Base-by-base conservation (phyloP, 2,329 filamentous ascomycete genomes). In the Hirsutella thompsonii region DNA sequence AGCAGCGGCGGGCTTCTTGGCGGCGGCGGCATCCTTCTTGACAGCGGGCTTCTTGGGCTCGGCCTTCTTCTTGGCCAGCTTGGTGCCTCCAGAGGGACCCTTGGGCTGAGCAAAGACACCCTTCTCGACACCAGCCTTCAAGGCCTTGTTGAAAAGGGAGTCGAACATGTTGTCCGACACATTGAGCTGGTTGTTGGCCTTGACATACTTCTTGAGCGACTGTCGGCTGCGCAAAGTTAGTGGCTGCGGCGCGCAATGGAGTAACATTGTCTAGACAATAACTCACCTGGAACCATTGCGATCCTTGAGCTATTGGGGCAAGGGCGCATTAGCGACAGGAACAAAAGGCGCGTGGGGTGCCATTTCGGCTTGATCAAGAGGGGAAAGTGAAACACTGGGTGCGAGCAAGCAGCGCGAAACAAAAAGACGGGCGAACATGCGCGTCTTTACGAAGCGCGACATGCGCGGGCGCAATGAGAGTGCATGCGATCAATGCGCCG, bases 31-130 rank as follows among this genome's bases (percentile, higher is more conserved):
- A 43, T 59, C 52, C 52, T 58, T 57, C 51, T 58, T 56, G 34
- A 51, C 53, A 33, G 49, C 56, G 36, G 53, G 49, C 55, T 60
- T 60, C 59, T 65, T 65, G 40, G 60, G 52, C 50, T 62, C 60
- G 19, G 56, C 53, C 50, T 70, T 63, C 71, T 87, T 88, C 79
- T 90, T 90, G 45, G 82, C 83, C 45, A 94, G 81, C 81, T 94
- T 94, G 65, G 92, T 87, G 51, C 86, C 83, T 46, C 88, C 88
- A 48, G 88, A 94, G 45, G 86, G 74, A 55, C 87, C 88, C 79
- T 94, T 94, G 57, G 88, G 89, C 62, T 90, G 87, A 57, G 80
- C 74, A 60, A 94, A 94, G 55, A 84, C 74, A 47, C 84, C 85
- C 72, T 83, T 88, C 56, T 93, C 85, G 53, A 89, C 87, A 62